Percentiles rank a stretch among this genome's conserved stretches.
Evolutionary conservation across 2,329 filamentous ascomycete genomes (phyloP).

Genomic region (Cercospora sojina): DNA sequence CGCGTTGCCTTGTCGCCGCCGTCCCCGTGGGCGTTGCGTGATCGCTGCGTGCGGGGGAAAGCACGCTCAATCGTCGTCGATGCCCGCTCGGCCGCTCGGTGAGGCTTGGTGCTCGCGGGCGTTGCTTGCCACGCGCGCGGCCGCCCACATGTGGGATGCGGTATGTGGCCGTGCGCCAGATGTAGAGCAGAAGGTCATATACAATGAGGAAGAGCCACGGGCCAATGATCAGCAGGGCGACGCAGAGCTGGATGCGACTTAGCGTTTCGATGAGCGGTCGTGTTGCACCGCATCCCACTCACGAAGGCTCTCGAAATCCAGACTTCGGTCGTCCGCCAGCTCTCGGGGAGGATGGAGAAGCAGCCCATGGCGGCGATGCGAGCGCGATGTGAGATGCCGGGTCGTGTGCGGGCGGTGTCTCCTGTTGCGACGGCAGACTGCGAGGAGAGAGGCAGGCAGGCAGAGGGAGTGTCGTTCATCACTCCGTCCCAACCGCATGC

Average conservation of each 20-base stretch:
- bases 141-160: conserved; percentile 62
- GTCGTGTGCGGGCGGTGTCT: background rate
- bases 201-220: conserved; percentile 63
- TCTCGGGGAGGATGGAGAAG: conserved; percentile 63
- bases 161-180: conserved; percentile 58
- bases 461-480: background rate
- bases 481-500: background rate
- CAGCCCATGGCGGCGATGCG: conserved; percentile 54
- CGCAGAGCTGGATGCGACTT: conserved; percentile 52
- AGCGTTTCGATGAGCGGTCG: conserved; percentile 3
- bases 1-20: conserved; percentile 30
- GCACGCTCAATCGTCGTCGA: conserved; percentile 46
- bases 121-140: conserved; percentile 57
- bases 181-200: conserved; percentile 64
- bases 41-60: conserved; percentile 28
- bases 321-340: conserved; percentile 58
- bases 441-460: too few relatives aligned
- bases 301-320: conserved; percentile 65
- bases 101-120: conserved; percentile 62
- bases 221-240: conserved; percentile 60
- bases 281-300: conserved; percentile 36
- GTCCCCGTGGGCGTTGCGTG: conserved; percentile 24
- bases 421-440: background rate
- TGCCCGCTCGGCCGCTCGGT: conserved; percentile 57
- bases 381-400: background rate